These are phyloP conservation scores for Garcia nutans DNA, from an alignment of 345 rosid species.

Conservation along the genomic window DNA sequence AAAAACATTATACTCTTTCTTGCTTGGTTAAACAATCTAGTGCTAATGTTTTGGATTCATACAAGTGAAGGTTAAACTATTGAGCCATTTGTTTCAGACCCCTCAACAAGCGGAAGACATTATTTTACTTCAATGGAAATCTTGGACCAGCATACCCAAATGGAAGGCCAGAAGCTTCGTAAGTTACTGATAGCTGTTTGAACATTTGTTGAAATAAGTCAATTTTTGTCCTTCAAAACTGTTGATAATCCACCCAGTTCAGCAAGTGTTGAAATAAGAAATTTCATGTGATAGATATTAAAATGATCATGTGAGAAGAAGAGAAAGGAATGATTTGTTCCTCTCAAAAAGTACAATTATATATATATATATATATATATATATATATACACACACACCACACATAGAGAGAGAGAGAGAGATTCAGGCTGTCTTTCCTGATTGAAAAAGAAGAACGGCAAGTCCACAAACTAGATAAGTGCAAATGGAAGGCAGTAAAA, in stretches of 20 bases:
- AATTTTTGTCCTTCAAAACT: background rate
- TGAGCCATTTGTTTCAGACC: slow-evolving; percentile 48
- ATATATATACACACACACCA: no score
- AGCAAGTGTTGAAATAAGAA: no score
- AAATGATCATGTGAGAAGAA: no score
- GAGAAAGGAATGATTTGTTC: no score
- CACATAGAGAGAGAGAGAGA: no score
- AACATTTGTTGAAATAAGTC: background rate
- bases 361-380: no score
- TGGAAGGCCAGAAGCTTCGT: slow-evolving; percentile 94
- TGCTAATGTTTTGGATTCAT: background rate
- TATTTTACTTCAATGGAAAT: slow-evolving; percentile 95
- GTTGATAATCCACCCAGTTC: background rate
- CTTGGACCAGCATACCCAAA: slow-evolving; percentile 78
- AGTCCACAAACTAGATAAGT: no score
- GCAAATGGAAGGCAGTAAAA: no score
- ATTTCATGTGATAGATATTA: no score
- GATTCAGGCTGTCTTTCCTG: no score
- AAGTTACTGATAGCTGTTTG: slow-evolving; percentile 35
- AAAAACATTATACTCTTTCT: background rate
- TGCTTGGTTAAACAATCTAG: slow-evolving; percentile 7
- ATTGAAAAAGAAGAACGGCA: no score
- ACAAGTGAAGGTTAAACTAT: background rate
- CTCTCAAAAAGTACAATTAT: no score
- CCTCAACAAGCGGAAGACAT: slow-evolving; percentile 64